A percentile compares a stretch with the other conserved stretches of the same genome.
Evolutionary conservation across 257 asterid species (phyloP).

Genomic region (Apocynum venetum): DNA sequence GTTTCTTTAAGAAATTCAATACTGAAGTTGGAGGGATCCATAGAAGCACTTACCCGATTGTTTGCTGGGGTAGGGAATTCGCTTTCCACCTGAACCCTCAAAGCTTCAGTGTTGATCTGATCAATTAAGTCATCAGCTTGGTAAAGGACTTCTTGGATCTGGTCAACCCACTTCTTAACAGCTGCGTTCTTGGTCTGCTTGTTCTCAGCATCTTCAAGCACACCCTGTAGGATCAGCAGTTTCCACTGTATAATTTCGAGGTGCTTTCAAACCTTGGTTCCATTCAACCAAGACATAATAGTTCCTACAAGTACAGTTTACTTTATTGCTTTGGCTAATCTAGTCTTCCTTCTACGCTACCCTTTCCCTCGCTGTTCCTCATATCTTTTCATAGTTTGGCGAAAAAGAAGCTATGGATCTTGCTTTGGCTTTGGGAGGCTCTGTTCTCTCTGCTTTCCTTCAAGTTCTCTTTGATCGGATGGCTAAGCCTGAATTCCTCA

Average conservation of each 20-base stretch:
- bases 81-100: conserved; percentile 7
- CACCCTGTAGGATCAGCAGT: not conserved
- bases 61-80: not conserved
- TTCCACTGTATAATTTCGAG: not conserved
- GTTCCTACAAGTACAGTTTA: too few relatives aligned
- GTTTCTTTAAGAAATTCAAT: not conserved
- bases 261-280: too few relatives aligned
- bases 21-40: not conserved
- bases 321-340: too few relatives aligned
- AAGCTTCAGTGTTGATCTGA: conserved; percentile 24
- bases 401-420: not conserved
- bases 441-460: conserved; percentile 7
- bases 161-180: conserved; percentile 42
- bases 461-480: conserved; percentile 12
- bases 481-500: not conserved
- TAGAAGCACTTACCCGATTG: not conserved
- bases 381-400: too few relatives aligned
- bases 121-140: conserved; percentile 43
- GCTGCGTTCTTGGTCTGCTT: conserved; percentile 36
- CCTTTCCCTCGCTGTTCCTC: too few relatives aligned
- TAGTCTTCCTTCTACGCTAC: too few relatives aligned
- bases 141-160: conserved; percentile 43
- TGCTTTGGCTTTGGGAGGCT: not conserved
- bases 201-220: conserved; percentile 42
- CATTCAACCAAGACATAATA: too few relatives aligned